A percentile compares a stretch with the other conserved stretches of the same genome.
These are phyloP conservation scores for Gentiana macrophylla DNA, from an alignment of 257 asterid genomes.

Conservation along the genomic window DNA sequence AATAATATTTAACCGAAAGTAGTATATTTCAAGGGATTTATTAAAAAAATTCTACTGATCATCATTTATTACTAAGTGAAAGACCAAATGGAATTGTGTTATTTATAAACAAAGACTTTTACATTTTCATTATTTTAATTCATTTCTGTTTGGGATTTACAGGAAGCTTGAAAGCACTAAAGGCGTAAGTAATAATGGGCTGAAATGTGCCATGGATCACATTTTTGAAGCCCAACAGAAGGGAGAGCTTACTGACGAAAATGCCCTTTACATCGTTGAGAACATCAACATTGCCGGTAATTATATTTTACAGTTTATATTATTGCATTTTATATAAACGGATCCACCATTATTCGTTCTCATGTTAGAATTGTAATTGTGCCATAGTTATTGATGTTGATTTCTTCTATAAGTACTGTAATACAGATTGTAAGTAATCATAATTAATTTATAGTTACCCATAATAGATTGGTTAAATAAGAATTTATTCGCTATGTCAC, in stretches of 20 bases:
- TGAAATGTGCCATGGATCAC: constrained; percentile 63
- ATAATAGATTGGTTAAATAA: too few relatives aligned
- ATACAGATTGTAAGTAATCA: too few relatives aligned
- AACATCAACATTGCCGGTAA: constrained; percentile 62
- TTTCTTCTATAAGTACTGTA: too few relatives aligned
- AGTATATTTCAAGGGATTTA: background rate
- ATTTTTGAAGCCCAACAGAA: constrained; percentile 55
- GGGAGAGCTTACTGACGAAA: constrained; percentile 71
- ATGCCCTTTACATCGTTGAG: constrained; percentile 69
- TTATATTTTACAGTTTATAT: background rate
- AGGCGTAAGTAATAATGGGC: constrained; percentile 20
- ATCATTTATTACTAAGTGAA: background rate
- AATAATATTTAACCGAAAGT: too few relatives aligned
- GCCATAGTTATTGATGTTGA: too few relatives aligned
- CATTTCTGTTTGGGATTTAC: background rate
- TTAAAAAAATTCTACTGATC: background rate
- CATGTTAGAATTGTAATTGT: too few relatives aligned
- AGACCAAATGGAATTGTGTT: background rate
- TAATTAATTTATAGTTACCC: too few relatives aligned
- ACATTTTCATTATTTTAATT: too few relatives aligned
- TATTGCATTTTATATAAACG: too few relatives aligned
- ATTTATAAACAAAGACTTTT: background rate
- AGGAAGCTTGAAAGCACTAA: constrained; percentile 46
- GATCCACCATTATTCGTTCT: too few relatives aligned
- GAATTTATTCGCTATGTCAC: constrained; percentile 21